Conservation (phyloP, 2,329 filamentous ascomycete species). For the Alternaria tenuissima region DNA sequence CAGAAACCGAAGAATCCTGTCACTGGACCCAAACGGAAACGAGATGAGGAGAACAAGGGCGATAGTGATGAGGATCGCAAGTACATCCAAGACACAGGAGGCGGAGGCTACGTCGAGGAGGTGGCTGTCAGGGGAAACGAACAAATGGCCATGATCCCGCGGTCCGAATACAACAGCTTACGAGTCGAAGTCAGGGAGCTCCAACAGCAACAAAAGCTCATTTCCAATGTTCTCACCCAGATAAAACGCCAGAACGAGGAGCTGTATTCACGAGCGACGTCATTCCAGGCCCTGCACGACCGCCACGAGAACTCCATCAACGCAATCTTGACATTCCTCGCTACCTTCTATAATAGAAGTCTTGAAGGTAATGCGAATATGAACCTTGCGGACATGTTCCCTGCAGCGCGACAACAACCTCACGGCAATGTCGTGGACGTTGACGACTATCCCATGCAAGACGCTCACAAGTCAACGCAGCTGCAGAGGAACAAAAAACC, state of each 20-base stretch:
- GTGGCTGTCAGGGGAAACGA: constrained; percentile 50
- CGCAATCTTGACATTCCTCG: constrained; percentile 95
- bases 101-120: constrained; percentile 51
- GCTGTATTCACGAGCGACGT: constrained; percentile 84
- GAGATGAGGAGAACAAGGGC: constrained; percentile 67
- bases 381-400: constrained; percentile 85
- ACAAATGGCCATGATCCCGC: constrained; percentile 62
- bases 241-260: constrained; percentile 87
- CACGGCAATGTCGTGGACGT: constrained; percentile 70
- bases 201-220: constrained; percentile 85
- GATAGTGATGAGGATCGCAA: constrained; percentile 74
- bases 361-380: constrained; percentile 82
- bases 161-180: constrained; percentile 79
- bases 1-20: constrained; percentile 87
- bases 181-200: constrained; percentile 83
- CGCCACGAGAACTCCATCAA: constrained; percentile 99
- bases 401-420: constrained; percentile 65
- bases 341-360: constrained; percentile 94
- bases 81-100: constrained; percentile 55
- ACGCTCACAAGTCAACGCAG: constrained; percentile 41
- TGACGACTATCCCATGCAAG: constrained; percentile 60
- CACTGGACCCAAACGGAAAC: constrained; percentile 57
- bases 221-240: constrained; percentile 80
- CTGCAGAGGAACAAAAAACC: constrained; percentile 51
- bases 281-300: constrained; percentile 90